Conservation (phyloP, 2,329 filamentous ascomycete genomes). For the Aspergillus caelatus region DNA sequence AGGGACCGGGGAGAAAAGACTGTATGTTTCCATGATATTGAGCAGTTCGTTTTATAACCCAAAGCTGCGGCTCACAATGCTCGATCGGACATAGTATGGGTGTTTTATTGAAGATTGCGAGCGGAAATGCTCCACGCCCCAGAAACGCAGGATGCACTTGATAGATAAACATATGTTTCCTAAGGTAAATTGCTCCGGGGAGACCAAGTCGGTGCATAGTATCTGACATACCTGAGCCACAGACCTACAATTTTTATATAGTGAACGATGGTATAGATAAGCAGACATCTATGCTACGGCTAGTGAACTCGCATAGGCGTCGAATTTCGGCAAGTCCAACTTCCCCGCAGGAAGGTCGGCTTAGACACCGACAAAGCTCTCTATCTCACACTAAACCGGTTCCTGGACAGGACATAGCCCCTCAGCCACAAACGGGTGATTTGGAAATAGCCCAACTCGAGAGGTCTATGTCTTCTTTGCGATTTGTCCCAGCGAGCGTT, state of each 20-base stretch:
- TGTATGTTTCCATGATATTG: slow-evolving; percentile 53
- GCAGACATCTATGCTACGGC: slow-evolving; percentile 72
- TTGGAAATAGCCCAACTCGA: slow-evolving; percentile 43
- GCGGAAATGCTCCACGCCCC: slow-evolving; percentile 76
- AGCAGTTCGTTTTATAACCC: background rate
- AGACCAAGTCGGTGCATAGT: background rate
- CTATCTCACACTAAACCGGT: slow-evolving; percentile 20
- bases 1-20: slow-evolving; percentile 84
- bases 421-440: slow-evolving; percentile 20
- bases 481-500: slow-evolving; percentile 49
- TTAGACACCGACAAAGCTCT: slow-evolving; percentile 36
- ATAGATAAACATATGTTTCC: slow-evolving; percentile 96
- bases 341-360: slow-evolving; percentile 37
- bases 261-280: slow-evolving; percentile 89
- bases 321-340: slow-evolving; percentile 37
- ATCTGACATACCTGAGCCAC: background rate
- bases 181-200: slow-evolving; percentile 44
- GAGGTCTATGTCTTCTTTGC: slow-evolving; percentile 48
- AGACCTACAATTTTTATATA: slow-evolving; percentile 83
- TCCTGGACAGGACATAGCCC: slow-evolving; percentile 2
- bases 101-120: slow-evolving; percentile 92
- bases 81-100: slow-evolving; percentile 64
- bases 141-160: slow-evolving; percentile 83
- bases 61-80: background rate
- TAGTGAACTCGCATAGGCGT: slow-evolving; percentile 33